Base-by-base conservation (phyloP, 768 basidiomycete genomes). In the Hemileccinum rubropunctum region DNA sequence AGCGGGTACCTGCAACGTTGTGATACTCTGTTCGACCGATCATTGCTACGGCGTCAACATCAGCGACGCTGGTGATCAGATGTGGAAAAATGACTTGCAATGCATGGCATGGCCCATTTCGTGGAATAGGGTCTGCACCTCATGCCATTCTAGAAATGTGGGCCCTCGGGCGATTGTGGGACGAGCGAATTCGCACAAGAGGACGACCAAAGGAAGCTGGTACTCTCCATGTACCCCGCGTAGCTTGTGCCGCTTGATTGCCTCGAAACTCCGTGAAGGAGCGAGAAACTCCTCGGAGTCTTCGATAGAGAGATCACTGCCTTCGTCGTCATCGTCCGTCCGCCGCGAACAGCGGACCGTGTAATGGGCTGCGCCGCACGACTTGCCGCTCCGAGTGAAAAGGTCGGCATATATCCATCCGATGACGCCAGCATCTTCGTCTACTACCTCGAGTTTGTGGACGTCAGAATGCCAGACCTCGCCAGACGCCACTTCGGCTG, bases 51-150 rank as follows among this genome's bases (percentile, higher is more conserved):
- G 27, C 38, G 51, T 42, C 47, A 48, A 33, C 52, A 43, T 51
- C 6, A 48, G 30, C 39, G n/a, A 32, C 45, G 27, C 15, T 39
- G 54, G 30, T 47, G 18, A 45, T 40, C 23, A 44, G 35, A 30
- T 27, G 23, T 17, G 34, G 47, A 17, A 14, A 57, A 36, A 12
- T n/a, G 14, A 76, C 93, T 77, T 62, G 98, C 97, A 99, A 66
- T 99, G 97, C 82, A 99, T 93, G 11, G 97, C 97, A 71, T 99
- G 97, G 1, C 97, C 97, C 93, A 98, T 97, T 71, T 99, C 97
- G 60, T 99, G 97, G 71, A 94, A 97, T 20, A 98, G 73, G 2
- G 95, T 98, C 64, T 88, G 76, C 9, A 98, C 91, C 58, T 98
- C 94, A 58, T 88, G 86, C 94, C 95, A 98, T 49, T 86, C 83